These are phyloP conservation scores for Scortechinia acanthostroma DNA, from an alignment of 2,329 filamentous ascomycete genomes.

Conservation along the genomic window DNA sequence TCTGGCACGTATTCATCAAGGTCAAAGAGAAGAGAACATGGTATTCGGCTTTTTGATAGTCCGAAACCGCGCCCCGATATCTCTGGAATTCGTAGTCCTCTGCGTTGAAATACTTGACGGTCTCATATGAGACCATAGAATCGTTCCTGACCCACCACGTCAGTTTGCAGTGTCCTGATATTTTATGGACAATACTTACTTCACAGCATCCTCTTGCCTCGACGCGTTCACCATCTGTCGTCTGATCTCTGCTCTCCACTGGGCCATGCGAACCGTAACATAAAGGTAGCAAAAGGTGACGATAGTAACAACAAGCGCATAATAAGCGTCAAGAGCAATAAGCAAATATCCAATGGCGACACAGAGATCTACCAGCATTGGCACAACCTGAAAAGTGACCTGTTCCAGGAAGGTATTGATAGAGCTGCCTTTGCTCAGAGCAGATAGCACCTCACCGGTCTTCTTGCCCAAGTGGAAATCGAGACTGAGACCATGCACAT, in stretches of 20 bases:
- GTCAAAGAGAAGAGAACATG: slow-evolving; percentile 72
- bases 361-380: slow-evolving; percentile 85
- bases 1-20: slow-evolving; percentile 75
- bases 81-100: slow-evolving; percentile 72
- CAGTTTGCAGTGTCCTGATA: slow-evolving; percentile 25
- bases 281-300: slow-evolving; percentile 96
- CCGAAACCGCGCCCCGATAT: slow-evolving; percentile 63
- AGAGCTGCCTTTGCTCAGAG: slow-evolving; percentile 87
- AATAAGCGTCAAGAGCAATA: slow-evolving; percentile 75
- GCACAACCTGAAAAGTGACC: slow-evolving; percentile 88
- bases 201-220: slow-evolving; percentile 90
- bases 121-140: slow-evolving; percentile 97
- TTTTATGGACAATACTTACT: slow-evolving; percentile 36
- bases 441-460: slow-evolving; percentile 90
- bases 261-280: slow-evolving; percentile 90
- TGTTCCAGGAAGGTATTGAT: slow-evolving; percentile 97
- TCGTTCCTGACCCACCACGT: no score
- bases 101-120: slow-evolving; percentile 84
- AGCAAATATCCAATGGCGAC: slow-evolving; percentile 80
- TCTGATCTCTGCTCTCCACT: slow-evolving; percentile 83
- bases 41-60: slow-evolving; percentile 70
- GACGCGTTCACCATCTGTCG: slow-evolving; percentile 92
- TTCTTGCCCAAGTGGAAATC: slow-evolving; percentile 96
- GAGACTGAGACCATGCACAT: slow-evolving; percentile 88
- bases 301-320: slow-evolving; percentile 80